These are phyloP conservation scores for Gossypium herbaceum DNA, from an alignment of 345 rosid genomes.

Conservation along the genomic window DNA sequence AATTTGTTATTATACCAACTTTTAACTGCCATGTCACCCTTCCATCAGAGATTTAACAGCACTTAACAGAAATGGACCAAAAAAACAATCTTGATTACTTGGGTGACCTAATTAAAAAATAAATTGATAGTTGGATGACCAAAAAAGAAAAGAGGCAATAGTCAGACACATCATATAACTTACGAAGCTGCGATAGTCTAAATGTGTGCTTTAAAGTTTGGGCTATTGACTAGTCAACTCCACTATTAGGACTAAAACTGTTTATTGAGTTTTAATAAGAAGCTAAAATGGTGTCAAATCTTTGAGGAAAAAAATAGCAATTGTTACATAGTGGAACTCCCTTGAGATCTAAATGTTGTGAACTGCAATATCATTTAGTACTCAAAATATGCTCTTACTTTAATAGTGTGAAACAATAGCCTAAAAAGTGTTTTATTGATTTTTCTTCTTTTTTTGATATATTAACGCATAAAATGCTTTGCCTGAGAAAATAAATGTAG, in stretches of 20 bases:
- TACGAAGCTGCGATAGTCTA: background rate
- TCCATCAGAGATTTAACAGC: no score
- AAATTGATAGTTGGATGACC: no score
- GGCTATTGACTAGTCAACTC: background rate
- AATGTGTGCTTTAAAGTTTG: background rate
- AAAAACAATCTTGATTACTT: no score
- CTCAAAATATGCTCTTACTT: background rate
- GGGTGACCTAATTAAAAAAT: no score
- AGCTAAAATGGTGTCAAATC: background rate
- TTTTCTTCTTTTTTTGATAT: background rate
- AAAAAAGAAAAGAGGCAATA: no score
- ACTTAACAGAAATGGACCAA: no score
- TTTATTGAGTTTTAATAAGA: background rate
- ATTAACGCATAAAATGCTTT: background rate
- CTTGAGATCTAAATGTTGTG: conserved; percentile 1
- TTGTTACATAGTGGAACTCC: background rate
- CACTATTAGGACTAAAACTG: background rate
- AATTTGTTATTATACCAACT: no score
- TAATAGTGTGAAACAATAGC: background rate
- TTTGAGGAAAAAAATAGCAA: background rate
- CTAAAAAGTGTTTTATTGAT: background rate
- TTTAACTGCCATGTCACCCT: no score
- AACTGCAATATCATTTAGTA: background rate
- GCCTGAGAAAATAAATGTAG: background rate
- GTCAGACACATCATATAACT: no score